Percentiles rank a stretch among this genome's conserved stretches.
These are phyloP conservation scores for Xylaria sp. DNA, from an alignment of 2,329 filamentous ascomycete genomes.

Conservation along the genomic window DNA sequence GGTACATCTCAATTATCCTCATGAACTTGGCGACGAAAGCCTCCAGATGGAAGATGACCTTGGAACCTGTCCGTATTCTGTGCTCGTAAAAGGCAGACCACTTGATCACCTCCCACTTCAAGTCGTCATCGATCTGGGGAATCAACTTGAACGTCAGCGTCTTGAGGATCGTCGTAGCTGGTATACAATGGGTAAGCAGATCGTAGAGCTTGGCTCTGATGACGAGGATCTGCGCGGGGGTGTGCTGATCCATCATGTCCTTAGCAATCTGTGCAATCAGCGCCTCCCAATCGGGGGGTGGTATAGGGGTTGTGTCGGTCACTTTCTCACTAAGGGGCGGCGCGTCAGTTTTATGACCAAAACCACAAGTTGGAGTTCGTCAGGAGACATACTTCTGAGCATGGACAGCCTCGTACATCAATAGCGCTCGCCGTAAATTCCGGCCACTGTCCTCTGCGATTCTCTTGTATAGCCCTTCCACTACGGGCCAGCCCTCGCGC, in stretches of 20 bases:
- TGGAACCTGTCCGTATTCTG: conserved; percentile 81
- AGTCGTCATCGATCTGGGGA: conserved; percentile 74
- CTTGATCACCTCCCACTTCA: conserved; percentile 88
- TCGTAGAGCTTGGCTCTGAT: conserved; percentile 96
- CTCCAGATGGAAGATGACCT: conserved; percentile 97
- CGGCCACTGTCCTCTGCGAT: conserved; percentile 88
- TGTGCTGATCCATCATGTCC: conserved; percentile 89
- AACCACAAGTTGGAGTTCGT: background rate
- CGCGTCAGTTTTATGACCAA: conserved; percentile 29
- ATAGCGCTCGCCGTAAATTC: conserved; percentile 79
- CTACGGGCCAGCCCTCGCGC: conserved; percentile 77
- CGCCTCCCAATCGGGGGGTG: conserved; percentile 94
- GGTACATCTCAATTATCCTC: conserved; percentile 86
- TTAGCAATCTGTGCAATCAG: conserved; percentile 84
- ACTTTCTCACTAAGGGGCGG: conserved; percentile 68
- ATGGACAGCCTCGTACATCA: conserved; percentile 97
- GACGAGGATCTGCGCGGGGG: conserved; percentile 79
- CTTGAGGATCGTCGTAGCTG: conserved; percentile 88
- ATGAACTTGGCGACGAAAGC: conserved; percentile 99
- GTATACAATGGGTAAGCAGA: conserved; percentile 93
- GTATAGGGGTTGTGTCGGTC: conserved; percentile 79
- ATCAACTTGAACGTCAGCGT: conserved; percentile 92
- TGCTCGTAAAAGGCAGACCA: conserved; percentile 99
- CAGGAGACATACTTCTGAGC: conserved; percentile 74
- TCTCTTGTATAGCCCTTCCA: conserved; percentile 69